A percentile compares a stretch with the other conserved stretches of the same genome.
Evolutionary conservation across 176 grass and related monocot species (phyloP).

Genomic region (Neostapfia colusana): DNA sequence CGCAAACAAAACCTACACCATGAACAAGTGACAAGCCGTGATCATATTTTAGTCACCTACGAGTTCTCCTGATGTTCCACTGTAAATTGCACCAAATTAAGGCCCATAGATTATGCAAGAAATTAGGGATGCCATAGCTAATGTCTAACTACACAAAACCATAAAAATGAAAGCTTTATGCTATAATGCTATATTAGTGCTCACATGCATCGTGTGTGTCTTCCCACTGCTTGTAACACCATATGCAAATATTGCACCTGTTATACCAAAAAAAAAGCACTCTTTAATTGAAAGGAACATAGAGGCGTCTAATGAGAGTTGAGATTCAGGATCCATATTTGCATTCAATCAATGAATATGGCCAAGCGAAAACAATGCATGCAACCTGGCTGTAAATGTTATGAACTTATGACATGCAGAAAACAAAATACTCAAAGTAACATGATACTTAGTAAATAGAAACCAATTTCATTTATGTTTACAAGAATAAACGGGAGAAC

Average conservation of each 20-base stretch:
- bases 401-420: background rate
- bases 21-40: background rate
- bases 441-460: slow-evolving; percentile 21
- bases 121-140: background rate
- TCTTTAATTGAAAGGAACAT: slow-evolving; percentile 22
- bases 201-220: too few relatives aligned
- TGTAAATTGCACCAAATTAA: background rate
- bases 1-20: background rate
- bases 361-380: background rate
- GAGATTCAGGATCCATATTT: slow-evolving; percentile 1
- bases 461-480: background rate
- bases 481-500: background rate
- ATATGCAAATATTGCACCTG: too few relatives aligned
- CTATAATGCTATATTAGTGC: slow-evolving; percentile 39
- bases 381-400: background rate
- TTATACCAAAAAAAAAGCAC: slow-evolving; percentile 31
- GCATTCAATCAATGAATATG: slow-evolving; percentile 13
- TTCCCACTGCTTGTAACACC: too few relatives aligned
- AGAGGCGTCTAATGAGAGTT: background rate
- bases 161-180: slow-evolving; percentile 9
- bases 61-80: background rate
- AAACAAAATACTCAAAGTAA: slow-evolving; percentile 6
- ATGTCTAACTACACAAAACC: background rate
- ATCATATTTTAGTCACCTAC: background rate
- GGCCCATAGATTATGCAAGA: slow-evolving; percentile 19